Evolutionary conservation across 2,329 filamentous ascomycete genomes (phyloP).

Genomic region (Colletotrichum sp.): DNA sequence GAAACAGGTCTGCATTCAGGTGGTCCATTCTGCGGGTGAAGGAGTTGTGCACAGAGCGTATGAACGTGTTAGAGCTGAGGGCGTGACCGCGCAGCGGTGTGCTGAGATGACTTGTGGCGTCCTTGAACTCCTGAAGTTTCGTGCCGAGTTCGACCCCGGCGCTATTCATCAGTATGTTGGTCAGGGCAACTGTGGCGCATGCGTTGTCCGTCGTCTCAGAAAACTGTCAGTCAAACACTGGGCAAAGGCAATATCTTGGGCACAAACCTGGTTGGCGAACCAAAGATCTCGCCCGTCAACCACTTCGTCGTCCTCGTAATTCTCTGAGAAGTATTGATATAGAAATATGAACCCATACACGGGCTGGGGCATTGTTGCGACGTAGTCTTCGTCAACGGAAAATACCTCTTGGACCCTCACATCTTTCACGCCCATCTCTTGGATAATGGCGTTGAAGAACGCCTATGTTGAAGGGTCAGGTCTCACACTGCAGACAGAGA

Average conservation of each 20-base stretch:
- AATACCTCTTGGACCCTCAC: conserved; percentile 80
- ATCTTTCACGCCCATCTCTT: conserved; percentile 75
- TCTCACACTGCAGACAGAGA: background rate
- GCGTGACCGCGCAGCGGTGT: conserved; percentile 77
- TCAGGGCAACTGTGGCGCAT: conserved; percentile 88
- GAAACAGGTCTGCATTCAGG: conserved; percentile 69
- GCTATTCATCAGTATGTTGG: conserved; percentile 93
- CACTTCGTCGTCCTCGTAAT: conserved; percentile 56
- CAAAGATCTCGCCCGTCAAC: conserved; percentile 67
- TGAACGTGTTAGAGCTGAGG: conserved; percentile 75
- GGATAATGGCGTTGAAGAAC: conserved; percentile 85
- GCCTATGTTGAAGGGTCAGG: conserved; percentile 51
- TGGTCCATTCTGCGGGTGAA: conserved; percentile 82
- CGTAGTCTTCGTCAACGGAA: conserved; percentile 68
- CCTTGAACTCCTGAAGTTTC: conserved; percentile 74
- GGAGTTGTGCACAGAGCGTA: conserved; percentile 85
- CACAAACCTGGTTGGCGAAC: conserved; percentile 87
- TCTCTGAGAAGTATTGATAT: conserved; percentile 68
- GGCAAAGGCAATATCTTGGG: background rate
- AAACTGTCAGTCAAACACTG: background rate
- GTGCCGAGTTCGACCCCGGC: conserved; percentile 69
- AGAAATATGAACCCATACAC: conserved; percentile 89
- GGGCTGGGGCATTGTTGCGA: conserved; percentile 72
- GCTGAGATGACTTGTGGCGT: conserved; percentile 69
- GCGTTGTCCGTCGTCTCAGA: conserved; percentile 77